Evolutionary conservation across 495 filamentous ascomycete genomes (phyloP).

Genomic region (Aspergillus baeticus): DNA sequence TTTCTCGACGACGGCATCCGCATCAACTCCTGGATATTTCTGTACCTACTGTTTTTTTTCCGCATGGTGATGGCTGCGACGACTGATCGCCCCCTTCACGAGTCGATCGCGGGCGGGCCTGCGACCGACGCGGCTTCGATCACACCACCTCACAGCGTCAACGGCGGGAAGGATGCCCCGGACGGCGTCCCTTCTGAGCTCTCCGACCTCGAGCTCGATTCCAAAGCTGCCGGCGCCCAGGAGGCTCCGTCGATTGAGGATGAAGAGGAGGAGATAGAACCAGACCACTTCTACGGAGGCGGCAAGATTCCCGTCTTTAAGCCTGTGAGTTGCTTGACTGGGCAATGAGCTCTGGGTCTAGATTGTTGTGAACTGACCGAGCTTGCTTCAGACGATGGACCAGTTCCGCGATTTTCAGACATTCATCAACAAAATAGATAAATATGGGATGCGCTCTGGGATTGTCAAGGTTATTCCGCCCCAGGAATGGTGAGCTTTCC

Average conservation of each 20-base stretch:
- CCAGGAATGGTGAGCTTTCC: slow-evolving; percentile 74
- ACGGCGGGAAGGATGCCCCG: slow-evolving; percentile 42
- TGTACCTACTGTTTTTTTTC: slow-evolving; percentile 9
- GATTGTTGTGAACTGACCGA: slow-evolving; percentile 17
- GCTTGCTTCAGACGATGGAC: slow-evolving; percentile 65
- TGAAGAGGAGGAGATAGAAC: slow-evolving; percentile 70
- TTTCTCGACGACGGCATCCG: slow-evolving; percentile 42
- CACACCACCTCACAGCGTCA: slow-evolving; percentile 46
- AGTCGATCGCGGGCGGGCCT: slow-evolving; percentile 25
- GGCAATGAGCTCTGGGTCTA: not conserved
- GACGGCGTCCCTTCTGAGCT: slow-evolving; percentile 45
- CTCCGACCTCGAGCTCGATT: slow-evolving; percentile 47
- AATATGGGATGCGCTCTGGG: slow-evolving; percentile 94
- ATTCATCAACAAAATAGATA: slow-evolving; percentile 85
- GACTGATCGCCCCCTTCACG: slow-evolving; percentile 32
- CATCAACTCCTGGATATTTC: slow-evolving; percentile 12
- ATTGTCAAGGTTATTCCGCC: slow-evolving; percentile 96
- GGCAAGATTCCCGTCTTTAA: slow-evolving; percentile 92
- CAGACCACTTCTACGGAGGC: slow-evolving; percentile 82
- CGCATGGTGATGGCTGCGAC: slow-evolving; percentile 34
- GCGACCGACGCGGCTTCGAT: slow-evolving; percentile 39
- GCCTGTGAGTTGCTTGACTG: slow-evolving; percentile 58
- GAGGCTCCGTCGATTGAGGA: slow-evolving; percentile 33
- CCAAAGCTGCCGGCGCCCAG: slow-evolving; percentile 24
- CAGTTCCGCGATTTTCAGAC: slow-evolving; percentile 90